Evolutionary conservation across 306 rosid species (phyloP).

Genomic region (Cajanus cajan): DNA sequence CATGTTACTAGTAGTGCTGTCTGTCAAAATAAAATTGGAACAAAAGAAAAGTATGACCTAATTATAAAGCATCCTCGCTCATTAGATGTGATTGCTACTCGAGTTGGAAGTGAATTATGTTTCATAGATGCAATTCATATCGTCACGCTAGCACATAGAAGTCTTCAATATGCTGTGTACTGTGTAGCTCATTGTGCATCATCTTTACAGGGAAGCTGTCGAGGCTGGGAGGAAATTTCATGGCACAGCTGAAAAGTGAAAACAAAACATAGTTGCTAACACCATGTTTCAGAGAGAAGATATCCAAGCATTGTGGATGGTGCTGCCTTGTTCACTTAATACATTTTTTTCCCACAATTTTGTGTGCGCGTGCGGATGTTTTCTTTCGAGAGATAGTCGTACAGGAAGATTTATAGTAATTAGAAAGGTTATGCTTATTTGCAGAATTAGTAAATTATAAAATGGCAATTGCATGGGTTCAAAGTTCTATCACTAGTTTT

Average conservation of each 20-base stretch:
- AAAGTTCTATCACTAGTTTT: not conserved
- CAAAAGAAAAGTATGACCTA: not conserved
- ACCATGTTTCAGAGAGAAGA: slow-evolving; percentile 17
- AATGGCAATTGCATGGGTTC: not conserved
- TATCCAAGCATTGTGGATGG: not conserved
- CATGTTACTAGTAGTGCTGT: not conserved
- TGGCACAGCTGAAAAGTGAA: slow-evolving; percentile 48
- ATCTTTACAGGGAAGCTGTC: slow-evolving; percentile 81
- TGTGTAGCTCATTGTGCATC: slow-evolving; percentile 11
- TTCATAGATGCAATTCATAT: not conserved
- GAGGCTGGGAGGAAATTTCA: slow-evolving; percentile 91
- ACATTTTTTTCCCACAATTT: not conserved
- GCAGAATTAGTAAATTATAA: not conserved
- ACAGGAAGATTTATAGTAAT: not conserved
- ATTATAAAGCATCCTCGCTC: not conserved
- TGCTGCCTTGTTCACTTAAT: not conserved
- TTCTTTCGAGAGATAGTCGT: not conserved
- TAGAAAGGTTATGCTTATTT: slow-evolving; percentile 4
- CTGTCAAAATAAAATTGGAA: no score
- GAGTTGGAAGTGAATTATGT: not conserved
- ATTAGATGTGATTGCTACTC: not conserved
- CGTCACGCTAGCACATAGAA: not conserved
- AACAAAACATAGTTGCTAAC: slow-evolving; percentile 37
- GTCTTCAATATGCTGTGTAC: not conserved
- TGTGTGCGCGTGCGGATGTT: not conserved